Conservation (phyloP, 805 yeast genomes). For the Teunomyces aglyptinius region DNA sequence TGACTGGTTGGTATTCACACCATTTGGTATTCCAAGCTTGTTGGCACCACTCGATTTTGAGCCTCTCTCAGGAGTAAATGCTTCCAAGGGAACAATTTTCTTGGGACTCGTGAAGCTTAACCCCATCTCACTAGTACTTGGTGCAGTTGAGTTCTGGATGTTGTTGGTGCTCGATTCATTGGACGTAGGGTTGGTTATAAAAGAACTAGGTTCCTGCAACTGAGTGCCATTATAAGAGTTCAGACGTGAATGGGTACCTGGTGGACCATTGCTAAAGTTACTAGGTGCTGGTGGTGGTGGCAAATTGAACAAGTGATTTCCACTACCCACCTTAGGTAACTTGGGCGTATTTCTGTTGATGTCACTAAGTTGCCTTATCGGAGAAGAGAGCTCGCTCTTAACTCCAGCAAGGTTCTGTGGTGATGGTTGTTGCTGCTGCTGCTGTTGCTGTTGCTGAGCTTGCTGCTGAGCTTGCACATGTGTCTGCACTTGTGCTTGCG, state of each 20-base stretch:
- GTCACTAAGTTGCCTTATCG: conserved; percentile 23
- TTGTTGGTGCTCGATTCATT: conserved; percentile 12
- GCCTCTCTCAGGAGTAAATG: conserved; percentile 46
- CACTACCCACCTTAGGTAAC: conserved; percentile 27
- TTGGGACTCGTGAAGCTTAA: conserved; percentile 43
- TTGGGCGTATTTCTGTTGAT: conserved; percentile 28
- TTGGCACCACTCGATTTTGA: conserved; percentile 22
- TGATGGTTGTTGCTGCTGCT: conserved; percentile 7
- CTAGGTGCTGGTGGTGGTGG: conserved; percentile 31
- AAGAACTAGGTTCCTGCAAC: conserved; percentile 6
- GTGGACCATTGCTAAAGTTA: conserved; percentile 15
- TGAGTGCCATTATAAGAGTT: conserved; percentile 22
- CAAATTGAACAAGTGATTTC: conserved; percentile 26
- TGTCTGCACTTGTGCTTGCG: conserved; percentile 10
- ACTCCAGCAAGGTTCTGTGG: conserved; percentile 19
- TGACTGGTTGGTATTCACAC: conserved; percentile 47
- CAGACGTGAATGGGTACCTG: conserved; percentile 25
- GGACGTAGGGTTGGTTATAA: conserved; percentile 12
- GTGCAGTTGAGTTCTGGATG: conserved; percentile 20
- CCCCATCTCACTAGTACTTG: conserved; percentile 32
- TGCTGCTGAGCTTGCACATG: conserved; percentile 10
- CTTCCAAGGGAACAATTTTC: conserved; percentile 41
- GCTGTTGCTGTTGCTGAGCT: conserved; percentile 8
- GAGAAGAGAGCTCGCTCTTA: conserved; percentile 43
- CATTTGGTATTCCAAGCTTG: conserved; percentile 20